Evolutionary conservation across 176 grass and related monocot genomes (phyloP), one percentile per base, ranked within the genome.

Genomic region (Cenchrus fungigraminus): DNA sequence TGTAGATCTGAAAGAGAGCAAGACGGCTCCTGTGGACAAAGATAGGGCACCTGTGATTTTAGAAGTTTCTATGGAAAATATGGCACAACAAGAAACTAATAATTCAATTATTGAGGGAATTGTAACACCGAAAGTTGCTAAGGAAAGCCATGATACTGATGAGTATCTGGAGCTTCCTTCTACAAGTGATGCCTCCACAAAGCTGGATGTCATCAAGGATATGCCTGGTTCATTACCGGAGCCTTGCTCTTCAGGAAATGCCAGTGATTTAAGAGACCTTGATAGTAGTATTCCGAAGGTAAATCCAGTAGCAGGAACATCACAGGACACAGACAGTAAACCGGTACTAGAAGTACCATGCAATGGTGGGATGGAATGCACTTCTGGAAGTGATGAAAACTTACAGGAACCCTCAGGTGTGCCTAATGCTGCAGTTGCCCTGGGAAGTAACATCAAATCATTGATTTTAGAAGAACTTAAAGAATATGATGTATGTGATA

Each of bases 401-500:
- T 53, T 64, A 28, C 12, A 75, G 54, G 88, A 92, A 74, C n/a
- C 53, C n/a, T 65, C 83, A 82, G 80, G 79, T 76, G 71, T 82
- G 31, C 46, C 57, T 76, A 76, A 80, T 76, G 43, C 71, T 62
- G 40, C 61, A 59, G 79, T 44, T 73, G 63, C 45, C 50, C 58
- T 64, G 42, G 54, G 53, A 86, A 82, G 68, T 79, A 74, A 79
- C 73, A 60, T 79, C 65, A 90, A 85, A 54, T 81, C 86, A 69
- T 78, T 79, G 54, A 90, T 90, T 70, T 59, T 82, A 73, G 86
- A 89, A 78, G 82, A 79, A 84, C 47, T 89, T 52, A 32, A 80
- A 86, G 85, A 79, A 71, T 58, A 79, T 80, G 77, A 57, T 79
- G 59, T 58, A 79, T 73, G 8, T 29, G 79, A 90, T 74, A 16